Evolutionary conservation across 129 eudicot species (phyloP).

Genomic region (Arctium minus): DNA sequence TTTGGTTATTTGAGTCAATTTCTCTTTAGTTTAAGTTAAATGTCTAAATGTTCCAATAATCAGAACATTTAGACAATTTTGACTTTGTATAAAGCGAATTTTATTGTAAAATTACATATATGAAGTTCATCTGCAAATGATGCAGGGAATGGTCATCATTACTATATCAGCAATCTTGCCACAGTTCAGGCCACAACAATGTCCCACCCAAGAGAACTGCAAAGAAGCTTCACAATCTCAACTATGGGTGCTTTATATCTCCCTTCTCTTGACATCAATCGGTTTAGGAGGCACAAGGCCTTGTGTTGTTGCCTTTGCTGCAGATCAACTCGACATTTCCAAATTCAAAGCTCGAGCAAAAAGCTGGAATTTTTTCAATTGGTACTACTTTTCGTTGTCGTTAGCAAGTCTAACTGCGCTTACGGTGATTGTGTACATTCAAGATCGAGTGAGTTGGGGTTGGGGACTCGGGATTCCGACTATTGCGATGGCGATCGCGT

Average conservation of each 20-base stretch:
- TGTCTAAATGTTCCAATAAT: neutral
- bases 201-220: constrained; percentile 34
- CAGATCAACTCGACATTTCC: constrained; percentile 34
- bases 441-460: constrained; percentile 43
- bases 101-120: too few relatives aligned
- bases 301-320: constrained; percentile 44
- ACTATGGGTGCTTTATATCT: constrained; percentile 29
- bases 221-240: constrained; percentile 38
- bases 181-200: constrained; percentile 46
- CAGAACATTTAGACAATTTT: too few relatives aligned
- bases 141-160: constrained; percentile 58
- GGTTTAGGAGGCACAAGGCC: constrained; percentile 46
- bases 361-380: constrained; percentile 38
- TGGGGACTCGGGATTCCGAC: constrained; percentile 44
- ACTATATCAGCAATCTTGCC: constrained; percentile 51
- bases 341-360: constrained; percentile 18
- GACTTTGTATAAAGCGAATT: too few relatives aligned
- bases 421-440: constrained; percentile 35
- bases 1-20: too few relatives aligned
- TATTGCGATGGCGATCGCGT: constrained; percentile 27
- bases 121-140: too few relatives aligned
- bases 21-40: too few relatives aligned
- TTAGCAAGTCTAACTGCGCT: constrained; percentile 25
- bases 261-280: constrained; percentile 34
- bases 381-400: constrained; percentile 23